Evolutionary conservation across 2,329 filamentous ascomycete species (phyloP), one percentile per base, ranked within the genome.

Genomic region (Fusarium palustre): DNA sequence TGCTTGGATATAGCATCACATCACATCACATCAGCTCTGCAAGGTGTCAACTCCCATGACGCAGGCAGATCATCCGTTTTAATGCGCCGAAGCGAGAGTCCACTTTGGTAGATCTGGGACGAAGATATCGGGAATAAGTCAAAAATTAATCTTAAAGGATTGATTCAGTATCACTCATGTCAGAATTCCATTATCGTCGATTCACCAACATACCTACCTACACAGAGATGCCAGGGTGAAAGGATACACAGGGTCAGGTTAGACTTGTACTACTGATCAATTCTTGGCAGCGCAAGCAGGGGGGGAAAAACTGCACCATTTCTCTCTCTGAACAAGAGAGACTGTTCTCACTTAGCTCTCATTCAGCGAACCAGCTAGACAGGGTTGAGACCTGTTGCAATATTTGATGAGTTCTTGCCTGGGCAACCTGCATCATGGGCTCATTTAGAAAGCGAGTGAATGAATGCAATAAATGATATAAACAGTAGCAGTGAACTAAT

Each of bases 401-500:
- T 52, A 50, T 46, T 58, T 55, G 39, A 49, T 41, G 61, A 52
- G 47, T n/a, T 64, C n/a, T 66, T 69, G 33, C 30, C 66, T 49
- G 47, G 67, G 46, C 68, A 71, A 68, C 68, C 68, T 67, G 43
- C 59, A 49, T 65, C 58, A 60, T 46, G 52, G 28, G 53, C 55
- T 52, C 31, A 70, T 47, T 18, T 20, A 43, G 31, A 66, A 39
- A 43, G 39, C 38, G 41, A 28, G 18, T 38, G 30, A 55, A 70
- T 49, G 38, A 59, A 70, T 53, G 30, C 33, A 55, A 55, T 43
- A 18, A 38, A 41, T 16, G 45, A 53, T 30, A 31, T 31, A 28
- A 28, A 24, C 34, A 55, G 30, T 30, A 60, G 24, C 13, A 48
- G n/a, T 38, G 11, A 41, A 45, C 53, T 36, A 46, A 55, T 30